Conservation (phyloP, 208 protist species). For the Crithidia fasciculata region DNA sequence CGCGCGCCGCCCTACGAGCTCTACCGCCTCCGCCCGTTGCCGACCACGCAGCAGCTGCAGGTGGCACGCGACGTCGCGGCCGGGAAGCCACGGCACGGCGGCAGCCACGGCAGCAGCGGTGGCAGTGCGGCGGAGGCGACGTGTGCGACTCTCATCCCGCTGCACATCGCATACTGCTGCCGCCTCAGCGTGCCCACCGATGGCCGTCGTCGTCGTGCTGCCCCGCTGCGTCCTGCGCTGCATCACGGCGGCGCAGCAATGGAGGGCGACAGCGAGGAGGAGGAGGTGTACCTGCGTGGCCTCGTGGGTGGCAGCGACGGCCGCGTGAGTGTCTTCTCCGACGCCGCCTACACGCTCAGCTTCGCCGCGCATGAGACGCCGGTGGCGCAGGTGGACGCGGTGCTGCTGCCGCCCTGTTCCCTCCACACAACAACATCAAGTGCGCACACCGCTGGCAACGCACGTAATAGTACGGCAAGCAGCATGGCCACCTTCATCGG, state of each 20-base stretch:
- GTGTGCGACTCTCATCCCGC: constrained; percentile 60
- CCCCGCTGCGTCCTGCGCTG: no score
- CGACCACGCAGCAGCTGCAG: constrained; percentile 31
- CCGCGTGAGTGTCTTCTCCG: constrained; percentile 79
- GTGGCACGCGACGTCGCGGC: constrained; percentile 8
- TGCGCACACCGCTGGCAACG: not conserved
- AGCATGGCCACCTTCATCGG: not conserved
- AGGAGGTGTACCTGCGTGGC: constrained; percentile 59
- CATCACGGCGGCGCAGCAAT: not conserved
- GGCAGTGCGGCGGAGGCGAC: constrained; percentile 30
- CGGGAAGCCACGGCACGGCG: not conserved
- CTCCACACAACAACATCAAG: not conserved
- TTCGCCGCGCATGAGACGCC: constrained; percentile 76
- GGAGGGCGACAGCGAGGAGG: not conserved
- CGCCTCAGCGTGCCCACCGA: constrained; percentile 26
- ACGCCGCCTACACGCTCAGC: constrained; percentile 66
- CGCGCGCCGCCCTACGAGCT: constrained; percentile 47
- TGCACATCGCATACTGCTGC: constrained; percentile 61
- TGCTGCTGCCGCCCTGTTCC: constrained; percentile 37
- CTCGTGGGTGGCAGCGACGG: constrained; percentile 77
- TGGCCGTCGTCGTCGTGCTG: not conserved
- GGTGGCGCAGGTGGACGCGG: constrained; percentile 53
- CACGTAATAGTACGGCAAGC: not conserved
- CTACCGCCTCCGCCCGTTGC: constrained; percentile 43
- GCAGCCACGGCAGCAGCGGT: not conserved